These are phyloP conservation scores for Ceratocystis lukuohia DNA, from an alignment of 2,329 filamentous ascomycete genomes.

Conservation along the genomic window DNA sequence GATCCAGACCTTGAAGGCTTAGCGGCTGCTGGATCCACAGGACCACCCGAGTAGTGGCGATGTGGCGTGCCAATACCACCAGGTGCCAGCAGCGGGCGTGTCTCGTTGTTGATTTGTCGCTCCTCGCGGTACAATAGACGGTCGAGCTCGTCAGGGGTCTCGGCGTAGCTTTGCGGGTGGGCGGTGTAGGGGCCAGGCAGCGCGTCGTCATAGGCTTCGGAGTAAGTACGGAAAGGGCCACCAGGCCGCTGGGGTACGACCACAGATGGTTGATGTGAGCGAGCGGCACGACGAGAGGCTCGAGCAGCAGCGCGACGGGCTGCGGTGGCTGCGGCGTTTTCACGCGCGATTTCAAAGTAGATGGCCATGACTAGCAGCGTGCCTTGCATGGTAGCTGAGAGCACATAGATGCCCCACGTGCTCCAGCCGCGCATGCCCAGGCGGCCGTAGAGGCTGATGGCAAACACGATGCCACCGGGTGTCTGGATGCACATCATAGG, in stretches of 20 bases:
- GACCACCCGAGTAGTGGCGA: constrained; percentile 9
- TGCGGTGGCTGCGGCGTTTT: constrained; percentile 7
- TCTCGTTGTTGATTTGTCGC: constrained; percentile 37
- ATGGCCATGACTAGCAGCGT: constrained; percentile 67
- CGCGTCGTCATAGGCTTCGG: constrained; percentile 38
- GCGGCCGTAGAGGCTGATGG: constrained; percentile 65
- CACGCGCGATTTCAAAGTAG: constrained; percentile 48
- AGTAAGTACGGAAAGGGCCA: constrained; percentile 33
- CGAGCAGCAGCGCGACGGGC: constrained; percentile 27
- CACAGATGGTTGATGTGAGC: constrained; percentile 19
- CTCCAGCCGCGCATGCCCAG: constrained; percentile 81
- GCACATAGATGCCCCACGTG: constrained; percentile 81
- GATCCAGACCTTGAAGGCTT: background rate
- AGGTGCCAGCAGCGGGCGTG: constrained; percentile 36
- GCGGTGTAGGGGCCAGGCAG: constrained; percentile 39
- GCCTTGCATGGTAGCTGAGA: constrained; percentile 78
- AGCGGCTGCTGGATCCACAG: background rate
- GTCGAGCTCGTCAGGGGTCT: constrained; percentile 39
- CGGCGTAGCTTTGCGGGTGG: constrained; percentile 39
- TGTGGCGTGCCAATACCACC: constrained; percentile 37
- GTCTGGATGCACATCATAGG: constrained; percentile 98
- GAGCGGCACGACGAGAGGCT: constrained; percentile 22
- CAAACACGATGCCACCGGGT: constrained; percentile 81
- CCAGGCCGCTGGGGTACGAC: constrained; percentile 26
- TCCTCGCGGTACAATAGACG: constrained; percentile 39